Percentiles rank a stretch among this genome's conserved stretches.
Conservation (phyloP, 352 stramenopile species). For the Phytophthora ramorum region DNA sequence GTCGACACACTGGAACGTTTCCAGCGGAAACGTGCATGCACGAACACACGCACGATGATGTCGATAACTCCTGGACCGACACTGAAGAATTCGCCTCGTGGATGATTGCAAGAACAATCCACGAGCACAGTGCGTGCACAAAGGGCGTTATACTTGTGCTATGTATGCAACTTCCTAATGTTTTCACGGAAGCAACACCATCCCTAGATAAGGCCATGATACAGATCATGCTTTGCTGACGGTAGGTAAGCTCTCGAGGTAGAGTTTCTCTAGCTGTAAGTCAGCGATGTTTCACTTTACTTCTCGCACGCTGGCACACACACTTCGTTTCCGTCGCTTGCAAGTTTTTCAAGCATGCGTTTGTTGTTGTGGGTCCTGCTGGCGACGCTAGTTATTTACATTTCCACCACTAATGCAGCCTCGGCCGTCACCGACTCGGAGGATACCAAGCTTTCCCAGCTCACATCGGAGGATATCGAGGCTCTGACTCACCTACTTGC, state of each 20-base stretch:
- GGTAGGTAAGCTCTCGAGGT: background rate
- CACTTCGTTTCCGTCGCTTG: background rate
- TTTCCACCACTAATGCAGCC: background rate
- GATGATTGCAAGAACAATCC: too few relatives aligned
- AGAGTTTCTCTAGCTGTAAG: constrained; percentile 12
- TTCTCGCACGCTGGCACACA: background rate
- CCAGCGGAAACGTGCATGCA: too few relatives aligned
- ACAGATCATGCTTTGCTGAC: constrained; percentile 21
- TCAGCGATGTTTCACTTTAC: constrained; percentile 13
- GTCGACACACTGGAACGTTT: too few relatives aligned
- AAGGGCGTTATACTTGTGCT: too few relatives aligned
- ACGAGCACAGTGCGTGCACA: background rate
- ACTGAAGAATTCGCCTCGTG: too few relatives aligned
- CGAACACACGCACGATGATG: too few relatives aligned
- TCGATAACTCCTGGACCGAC: too few relatives aligned
- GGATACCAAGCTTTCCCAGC: background rate
- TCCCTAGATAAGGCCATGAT: constrained; percentile 8
- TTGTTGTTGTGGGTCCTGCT: constrained; percentile 22
- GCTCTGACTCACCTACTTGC: constrained; percentile 12
- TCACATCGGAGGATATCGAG: constrained; percentile 9
- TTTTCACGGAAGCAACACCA: constrained; percentile 10
- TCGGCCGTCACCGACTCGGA: background rate
- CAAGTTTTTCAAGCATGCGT: constrained; percentile 11
- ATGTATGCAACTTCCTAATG: background rate
- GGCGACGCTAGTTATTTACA: constrained; percentile 5